These are phyloP conservation scores for Penstemon barbatus DNA, from an alignment of 257 asterid species.

Conservation along the genomic window DNA sequence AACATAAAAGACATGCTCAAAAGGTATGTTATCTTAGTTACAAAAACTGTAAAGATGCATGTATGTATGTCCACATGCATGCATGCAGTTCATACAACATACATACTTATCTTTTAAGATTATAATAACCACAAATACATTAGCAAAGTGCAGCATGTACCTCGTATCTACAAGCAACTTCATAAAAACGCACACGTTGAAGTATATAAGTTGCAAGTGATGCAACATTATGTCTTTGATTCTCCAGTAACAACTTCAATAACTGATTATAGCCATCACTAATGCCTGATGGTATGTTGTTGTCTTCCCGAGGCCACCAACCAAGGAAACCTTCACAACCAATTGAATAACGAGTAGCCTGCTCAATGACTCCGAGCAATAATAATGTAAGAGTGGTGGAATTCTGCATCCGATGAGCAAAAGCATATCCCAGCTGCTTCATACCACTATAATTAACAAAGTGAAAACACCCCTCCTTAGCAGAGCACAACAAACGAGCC, in stretches of 20 bases:
- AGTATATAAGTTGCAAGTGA: conserved; percentile 81
- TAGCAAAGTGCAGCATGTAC: conserved; percentile 45
- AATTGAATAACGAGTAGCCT: conserved; percentile 77
- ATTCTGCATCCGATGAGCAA: conserved; percentile 43
- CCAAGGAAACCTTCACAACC: conserved; percentile 94
- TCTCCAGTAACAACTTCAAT: conserved; percentile 80
- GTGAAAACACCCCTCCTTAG: conserved; percentile 79
- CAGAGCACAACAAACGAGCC: conserved; percentile 76
- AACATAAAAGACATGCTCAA: background rate
- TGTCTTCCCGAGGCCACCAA: conserved; percentile 89
- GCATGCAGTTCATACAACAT: background rate
- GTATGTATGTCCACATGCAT: conserved; percentile 2
- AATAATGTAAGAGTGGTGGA: conserved; percentile 54
- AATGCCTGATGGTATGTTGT: conserved; percentile 61
- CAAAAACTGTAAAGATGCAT: background rate
- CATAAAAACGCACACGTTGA: conserved; percentile 83
- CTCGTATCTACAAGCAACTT: conserved; percentile 94
- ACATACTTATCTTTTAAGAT: background rate
- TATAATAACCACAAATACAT: conserved; percentile 19
- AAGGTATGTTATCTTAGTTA: background rate
- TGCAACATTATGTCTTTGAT: conserved; percentile 85
- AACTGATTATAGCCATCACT: conserved; percentile 88
- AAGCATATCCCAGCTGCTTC: conserved; percentile 80
- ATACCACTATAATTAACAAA: conserved; percentile 79
- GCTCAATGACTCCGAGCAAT: conserved; percentile 73